Conservation (phyloP, 495 filamentous ascomycete genomes). For the Penicillium steckii region DNA sequence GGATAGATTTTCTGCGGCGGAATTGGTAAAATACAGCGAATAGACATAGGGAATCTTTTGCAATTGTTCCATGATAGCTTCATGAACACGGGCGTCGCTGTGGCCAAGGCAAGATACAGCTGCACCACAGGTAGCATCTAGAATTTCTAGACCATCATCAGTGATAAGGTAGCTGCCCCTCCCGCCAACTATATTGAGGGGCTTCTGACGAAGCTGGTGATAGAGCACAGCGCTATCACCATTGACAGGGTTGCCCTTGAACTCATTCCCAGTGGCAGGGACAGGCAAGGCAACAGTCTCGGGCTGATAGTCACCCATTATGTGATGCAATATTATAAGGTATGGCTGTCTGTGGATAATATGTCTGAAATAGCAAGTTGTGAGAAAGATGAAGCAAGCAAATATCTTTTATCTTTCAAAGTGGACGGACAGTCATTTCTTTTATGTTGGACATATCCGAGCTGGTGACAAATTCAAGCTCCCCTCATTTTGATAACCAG, state of each 20-base stretch:
- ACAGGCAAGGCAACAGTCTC: not conserved
- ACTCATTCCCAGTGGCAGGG: not conserved
- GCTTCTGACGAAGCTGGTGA: slow-evolving; percentile 19
- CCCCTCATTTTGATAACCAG: not conserved
- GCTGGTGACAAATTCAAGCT: not conserved
- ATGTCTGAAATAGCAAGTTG: too few species aligned
- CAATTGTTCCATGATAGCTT: slow-evolving; percentile 42
- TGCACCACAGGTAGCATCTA: slow-evolving; percentile 34
- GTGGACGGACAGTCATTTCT: not conserved
- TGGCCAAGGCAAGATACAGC: slow-evolving; percentile 41
- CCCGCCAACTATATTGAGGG: slow-evolving; percentile 22
- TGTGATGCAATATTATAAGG: too few species aligned
- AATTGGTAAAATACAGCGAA: slow-evolving; percentile 44
- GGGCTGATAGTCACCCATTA: slow-evolving; percentile 27
- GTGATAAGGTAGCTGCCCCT: slow-evolving; percentile 19
- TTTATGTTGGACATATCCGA: not conserved
- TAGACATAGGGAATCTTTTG: slow-evolving; percentile 42
- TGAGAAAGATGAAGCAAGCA: too few species aligned
- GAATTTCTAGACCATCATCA: slow-evolving; percentile 15
- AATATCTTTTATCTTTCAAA: not conserved
- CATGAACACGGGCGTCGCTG: slow-evolving; percentile 34
- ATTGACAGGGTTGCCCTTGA: not conserved
- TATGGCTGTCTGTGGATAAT: too few species aligned
- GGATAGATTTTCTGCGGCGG: slow-evolving; percentile 33
- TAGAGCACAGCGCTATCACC: slow-evolving; percentile 23